Percentiles rank a stretch among this genome's conserved stretches.
Evolutionary conservation across 768 basidiomycete genomes (phyloP).

Genomic region (Jaapia argillacea): DNA sequence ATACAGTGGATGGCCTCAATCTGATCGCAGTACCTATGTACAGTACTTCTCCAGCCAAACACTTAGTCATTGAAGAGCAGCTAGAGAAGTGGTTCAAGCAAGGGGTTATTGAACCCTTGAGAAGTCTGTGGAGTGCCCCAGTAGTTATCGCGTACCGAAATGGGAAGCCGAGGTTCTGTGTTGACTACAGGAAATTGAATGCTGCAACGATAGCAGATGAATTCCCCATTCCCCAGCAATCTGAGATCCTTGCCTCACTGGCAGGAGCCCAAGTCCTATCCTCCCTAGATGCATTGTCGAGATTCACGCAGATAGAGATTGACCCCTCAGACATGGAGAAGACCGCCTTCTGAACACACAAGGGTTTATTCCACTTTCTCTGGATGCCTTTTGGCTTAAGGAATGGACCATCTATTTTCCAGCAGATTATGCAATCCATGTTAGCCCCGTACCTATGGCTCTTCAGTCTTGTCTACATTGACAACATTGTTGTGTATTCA

Average conservation of each 20-base stretch:
- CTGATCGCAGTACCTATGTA: conserved; percentile 1
- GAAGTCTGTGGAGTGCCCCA: conserved; percentile 7
- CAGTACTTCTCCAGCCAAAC: conserved; percentile 2
- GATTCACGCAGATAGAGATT: conserved; percentile 29
- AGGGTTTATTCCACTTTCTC: conserved; percentile 27
- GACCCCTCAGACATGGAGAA: conserved; percentile 16
- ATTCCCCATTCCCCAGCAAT: conserved; percentile 19
- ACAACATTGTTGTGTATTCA: conserved; percentile 32
- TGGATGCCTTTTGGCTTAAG: conserved; percentile 25
- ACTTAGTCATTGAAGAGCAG: background rate
- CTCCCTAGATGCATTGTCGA: conserved; percentile 21
- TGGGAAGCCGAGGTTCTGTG: conserved; percentile 10
- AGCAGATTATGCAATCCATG: conserved; percentile 27
- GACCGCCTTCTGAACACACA: conserved; percentile 25
- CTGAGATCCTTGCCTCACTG: conserved; percentile 12
- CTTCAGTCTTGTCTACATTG: conserved; percentile 16
- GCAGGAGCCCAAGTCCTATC: conserved; percentile 15
- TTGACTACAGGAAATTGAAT: conserved; percentile 15
- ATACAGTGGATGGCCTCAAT: conserved; percentile 6
- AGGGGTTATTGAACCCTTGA: conserved; percentile 2
- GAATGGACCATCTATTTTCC: conserved; percentile 25
- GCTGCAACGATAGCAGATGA: conserved; percentile 10
- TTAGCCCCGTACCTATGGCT: conserved; percentile 25
- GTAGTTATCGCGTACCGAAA: conserved; percentile 12
- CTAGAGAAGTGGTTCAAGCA: background rate